Conservation (phyloP, 164 flowering plant species). For the Nymphaea colorata region DNA sequence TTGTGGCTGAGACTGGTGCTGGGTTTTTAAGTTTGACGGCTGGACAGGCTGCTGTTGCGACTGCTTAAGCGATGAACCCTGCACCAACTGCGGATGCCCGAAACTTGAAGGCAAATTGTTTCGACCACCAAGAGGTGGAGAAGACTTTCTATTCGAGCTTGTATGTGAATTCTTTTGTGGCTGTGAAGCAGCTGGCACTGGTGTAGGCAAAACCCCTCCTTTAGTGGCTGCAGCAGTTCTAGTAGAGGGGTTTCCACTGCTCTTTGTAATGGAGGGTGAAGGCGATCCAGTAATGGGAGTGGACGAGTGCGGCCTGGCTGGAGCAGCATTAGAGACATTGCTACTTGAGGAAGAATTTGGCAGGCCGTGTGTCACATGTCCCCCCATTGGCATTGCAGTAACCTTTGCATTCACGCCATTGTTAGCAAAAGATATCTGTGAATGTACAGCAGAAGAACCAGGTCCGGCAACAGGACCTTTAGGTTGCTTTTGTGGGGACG, state of each 20-base stretch:
- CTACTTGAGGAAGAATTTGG: neutral
- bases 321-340: neutral
- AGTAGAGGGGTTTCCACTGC: conserved; percentile 62
- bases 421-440: conserved; percentile 72
- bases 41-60: conserved; percentile 16
- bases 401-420: conserved; percentile 26
- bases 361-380: neutral
- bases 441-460: conserved; percentile 16
- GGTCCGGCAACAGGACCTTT: conserved; percentile 18
- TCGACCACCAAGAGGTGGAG: conserved; percentile 62
- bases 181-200: conserved; percentile 27
- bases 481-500: conserved; percentile 42
- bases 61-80: conserved; percentile 15
- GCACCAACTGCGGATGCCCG: conserved; percentile 40
- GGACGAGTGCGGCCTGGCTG: conserved; percentile 28
- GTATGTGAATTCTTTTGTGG: conserved; percentile 41
- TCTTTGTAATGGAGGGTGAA: conserved; percentile 47
- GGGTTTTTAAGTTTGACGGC: conserved; percentile 21
- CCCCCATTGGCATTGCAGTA: neutral
- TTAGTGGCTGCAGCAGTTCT: conserved; percentile 45
- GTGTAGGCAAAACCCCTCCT: conserved; percentile 16
- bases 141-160: conserved; percentile 32
- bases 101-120: conserved; percentile 43
- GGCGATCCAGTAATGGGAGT: conserved; percentile 53
- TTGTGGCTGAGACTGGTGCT: conserved; percentile 10